These are phyloP conservation scores for Cytauxzoon felis DNA, from an alignment of 169 alveolate genomes.

Conservation along the genomic window DNA sequence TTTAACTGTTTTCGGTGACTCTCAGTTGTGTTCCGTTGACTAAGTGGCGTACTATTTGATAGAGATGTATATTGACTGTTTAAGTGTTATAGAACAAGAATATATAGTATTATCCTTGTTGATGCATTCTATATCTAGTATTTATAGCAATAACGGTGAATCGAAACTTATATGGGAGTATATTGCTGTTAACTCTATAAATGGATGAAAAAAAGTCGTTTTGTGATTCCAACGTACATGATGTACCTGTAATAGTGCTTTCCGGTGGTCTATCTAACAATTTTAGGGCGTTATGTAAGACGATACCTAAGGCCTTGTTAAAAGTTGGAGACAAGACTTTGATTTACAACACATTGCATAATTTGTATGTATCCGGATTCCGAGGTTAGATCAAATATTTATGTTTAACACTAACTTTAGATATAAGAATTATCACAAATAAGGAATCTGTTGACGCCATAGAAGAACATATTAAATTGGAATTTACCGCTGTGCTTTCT, in stretches of 20 bases:
- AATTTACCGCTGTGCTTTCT: not conserved
- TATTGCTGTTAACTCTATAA: not conserved
- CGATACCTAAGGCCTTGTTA: conserved; percentile 33
- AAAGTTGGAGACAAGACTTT: conserved; percentile 25
- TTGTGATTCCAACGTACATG: not conserved
- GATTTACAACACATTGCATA: conserved; percentile 17
- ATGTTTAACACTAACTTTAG: conserved; percentile 1
- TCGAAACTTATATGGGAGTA: not conserved
- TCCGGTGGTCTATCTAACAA: conserved; percentile 38
- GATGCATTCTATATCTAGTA: too few relatives aligned
- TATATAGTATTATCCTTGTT: too few relatives aligned
- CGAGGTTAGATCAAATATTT: not conserved
- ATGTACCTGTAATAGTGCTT: conserved; percentile 35
- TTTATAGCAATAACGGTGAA: not conserved
- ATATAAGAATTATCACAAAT: conserved; percentile 6
- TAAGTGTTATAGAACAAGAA: too few relatives aligned
- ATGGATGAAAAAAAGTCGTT: not conserved
- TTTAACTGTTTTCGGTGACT: too few relatives aligned
- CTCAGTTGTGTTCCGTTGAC: too few relatives aligned
- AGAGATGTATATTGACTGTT: too few relatives aligned
- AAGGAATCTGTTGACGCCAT: not conserved
- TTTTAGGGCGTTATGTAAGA: conserved; percentile 16
- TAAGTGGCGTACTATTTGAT: too few relatives aligned
- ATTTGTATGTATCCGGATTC: conserved; percentile 14
- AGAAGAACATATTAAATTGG: conserved; percentile 21